phyloP scores from a whole-genome alignment of 2,329 filamentous ascomycete genomes.

The Thermoascus crustaceus region DNA sequence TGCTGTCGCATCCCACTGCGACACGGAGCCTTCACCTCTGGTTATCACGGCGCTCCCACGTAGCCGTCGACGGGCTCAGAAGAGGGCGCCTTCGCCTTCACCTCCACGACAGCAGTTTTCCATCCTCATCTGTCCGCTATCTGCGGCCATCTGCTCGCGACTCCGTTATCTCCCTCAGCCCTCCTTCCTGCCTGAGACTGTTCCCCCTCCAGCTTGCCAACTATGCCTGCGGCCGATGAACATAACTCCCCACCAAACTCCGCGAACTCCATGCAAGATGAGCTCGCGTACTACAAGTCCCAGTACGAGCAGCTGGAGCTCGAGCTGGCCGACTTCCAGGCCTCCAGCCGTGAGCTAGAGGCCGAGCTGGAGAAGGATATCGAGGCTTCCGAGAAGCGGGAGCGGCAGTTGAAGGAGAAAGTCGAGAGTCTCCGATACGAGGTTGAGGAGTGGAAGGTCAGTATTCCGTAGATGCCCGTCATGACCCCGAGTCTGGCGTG shows the following conservation, averaged over 20 bases:
- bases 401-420: slow-evolving; percentile 77
- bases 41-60: too few relatives aligned
- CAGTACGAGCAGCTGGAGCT: slow-evolving; percentile 90
- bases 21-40: too few relatives aligned
- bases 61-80: too few relatives aligned
- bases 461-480: slow-evolving; percentile 19
- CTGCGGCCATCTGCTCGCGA: too few relatives aligned
- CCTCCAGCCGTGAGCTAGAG: slow-evolving; percentile 89
- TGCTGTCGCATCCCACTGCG: too few relatives aligned
- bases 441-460: slow-evolving; percentile 96
- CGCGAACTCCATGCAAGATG: slow-evolving; percentile 52
- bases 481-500: too few relatives aligned
- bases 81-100: too few relatives aligned
- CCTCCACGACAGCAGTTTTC: too few relatives aligned
- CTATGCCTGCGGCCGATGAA: slow-evolving; percentile 31
- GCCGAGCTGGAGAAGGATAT: slow-evolving; percentile 93
- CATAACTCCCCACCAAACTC: slow-evolving; percentile 31
- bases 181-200: too few relatives aligned
- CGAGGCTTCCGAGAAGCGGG: slow-evolving; percentile 87
- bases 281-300: slow-evolving; percentile 86
- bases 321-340: slow-evolving; percentile 87
- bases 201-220: slow-evolving; percentile 17
- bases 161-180: too few relatives aligned
- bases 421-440: slow-evolving; percentile 78
- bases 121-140: too few relatives aligned